These are phyloP conservation scores for Sphaceloma murrayae DNA, from an alignment of 2,329 filamentous ascomycete species.

Conservation along the genomic window DNA sequence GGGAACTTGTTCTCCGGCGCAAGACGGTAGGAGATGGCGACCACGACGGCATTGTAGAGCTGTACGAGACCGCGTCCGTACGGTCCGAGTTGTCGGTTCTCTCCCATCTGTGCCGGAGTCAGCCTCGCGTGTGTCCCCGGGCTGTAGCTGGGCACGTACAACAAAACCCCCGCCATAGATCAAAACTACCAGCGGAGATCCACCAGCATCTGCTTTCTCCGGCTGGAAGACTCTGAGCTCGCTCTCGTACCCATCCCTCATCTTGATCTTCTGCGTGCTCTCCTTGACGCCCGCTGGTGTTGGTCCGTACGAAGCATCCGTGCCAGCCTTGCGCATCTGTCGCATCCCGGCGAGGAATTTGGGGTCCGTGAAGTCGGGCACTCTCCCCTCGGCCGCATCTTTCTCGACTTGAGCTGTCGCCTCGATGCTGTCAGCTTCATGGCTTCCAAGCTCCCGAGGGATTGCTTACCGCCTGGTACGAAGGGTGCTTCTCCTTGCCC, in stretches of 20 bases:
- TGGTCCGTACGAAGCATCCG: constrained; percentile 3
- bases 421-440: too few species aligned
- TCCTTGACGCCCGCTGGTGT: constrained; percentile 20
- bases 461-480: constrained; percentile 7
- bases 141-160: neutral
- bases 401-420: constrained; percentile 1
- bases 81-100: constrained; percentile 19
- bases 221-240: constrained; percentile 29
- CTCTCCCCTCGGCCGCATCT: constrained; percentile 4
- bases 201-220: constrained; percentile 20
- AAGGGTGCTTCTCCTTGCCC: constrained; percentile 3
- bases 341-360: constrained; percentile 2
- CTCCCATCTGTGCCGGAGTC: neutral
- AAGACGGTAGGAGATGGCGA: constrained; percentile 31
- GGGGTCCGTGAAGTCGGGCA: neutral
- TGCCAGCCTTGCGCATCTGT: neutral
- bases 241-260: constrained; percentile 30
- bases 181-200: constrained; percentile 26
- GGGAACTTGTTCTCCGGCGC: constrained; percentile 40
- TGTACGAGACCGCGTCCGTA: constrained; percentile 17
- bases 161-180: constrained; percentile 21
- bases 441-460: too few species aligned
- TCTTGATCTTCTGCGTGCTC: constrained; percentile 32
- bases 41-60: constrained; percentile 14
- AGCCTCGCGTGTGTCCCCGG: neutral